Conservation (phyloP, 495 filamentous ascomycete species). For the Ramalina peruviana region DNA sequence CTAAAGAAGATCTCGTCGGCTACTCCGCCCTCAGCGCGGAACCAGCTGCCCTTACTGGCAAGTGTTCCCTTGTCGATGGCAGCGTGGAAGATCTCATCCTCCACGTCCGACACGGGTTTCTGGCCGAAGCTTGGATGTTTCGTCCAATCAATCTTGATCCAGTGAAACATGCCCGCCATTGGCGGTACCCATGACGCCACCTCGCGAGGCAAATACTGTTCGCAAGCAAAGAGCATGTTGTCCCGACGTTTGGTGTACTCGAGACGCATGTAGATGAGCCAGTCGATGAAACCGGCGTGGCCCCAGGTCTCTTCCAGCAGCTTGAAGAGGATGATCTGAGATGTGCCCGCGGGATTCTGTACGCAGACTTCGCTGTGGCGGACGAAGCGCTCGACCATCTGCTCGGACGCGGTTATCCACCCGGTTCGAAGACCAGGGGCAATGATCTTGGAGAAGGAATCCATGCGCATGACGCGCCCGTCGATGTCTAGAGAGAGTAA, state of each 20-base stretch:
- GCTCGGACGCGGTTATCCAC: slow-evolving; percentile 59
- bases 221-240: slow-evolving; percentile 67
- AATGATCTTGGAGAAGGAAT: slow-evolving; percentile 58
- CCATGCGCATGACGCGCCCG: slow-evolving; percentile 53
- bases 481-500: slow-evolving; percentile 47
- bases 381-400: slow-evolving; percentile 66
- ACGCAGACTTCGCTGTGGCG: slow-evolving; percentile 64
- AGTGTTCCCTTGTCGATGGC: slow-evolving; percentile 60
- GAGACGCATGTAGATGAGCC: slow-evolving; percentile 73
- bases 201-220: slow-evolving; percentile 59
- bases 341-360: slow-evolving; percentile 72
- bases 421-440: slow-evolving; percentile 46
- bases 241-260: slow-evolving; percentile 72
- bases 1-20: slow-evolving; percentile 59
- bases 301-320: slow-evolving; percentile 91
- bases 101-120: slow-evolving; percentile 53
- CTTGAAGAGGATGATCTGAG: slow-evolving; percentile 74
- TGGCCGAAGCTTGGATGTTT: slow-evolving; percentile 50
- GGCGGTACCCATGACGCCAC: slow-evolving; percentile 75
- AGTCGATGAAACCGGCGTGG: slow-evolving; percentile 78
- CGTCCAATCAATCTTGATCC: slow-evolving; percentile 65
- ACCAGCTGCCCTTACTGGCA: slow-evolving; percentile 75
- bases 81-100: slow-evolving; percentile 70
- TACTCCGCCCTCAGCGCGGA: slow-evolving; percentile 45
- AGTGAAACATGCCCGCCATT: slow-evolving; percentile 94